Conservation (phyloP, 257 asterid species). For the Nicotiana knightiana region DNA sequence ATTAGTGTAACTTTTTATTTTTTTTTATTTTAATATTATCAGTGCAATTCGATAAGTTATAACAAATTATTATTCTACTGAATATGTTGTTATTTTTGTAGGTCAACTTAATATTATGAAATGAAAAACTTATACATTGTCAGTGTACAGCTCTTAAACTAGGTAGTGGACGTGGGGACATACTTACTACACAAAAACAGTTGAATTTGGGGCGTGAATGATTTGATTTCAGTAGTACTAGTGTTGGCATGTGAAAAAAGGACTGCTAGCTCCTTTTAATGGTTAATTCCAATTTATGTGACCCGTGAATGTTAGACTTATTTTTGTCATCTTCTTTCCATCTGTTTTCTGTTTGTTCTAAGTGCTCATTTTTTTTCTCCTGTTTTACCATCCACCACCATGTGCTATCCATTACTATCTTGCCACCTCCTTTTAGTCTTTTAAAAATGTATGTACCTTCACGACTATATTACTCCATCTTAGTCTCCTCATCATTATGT, state of each 20-base stretch:
- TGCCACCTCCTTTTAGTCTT: neutral
- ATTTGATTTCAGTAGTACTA: slow-evolving; percentile 19
- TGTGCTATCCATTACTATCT: slow-evolving; percentile 28
- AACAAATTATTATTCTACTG: no score
- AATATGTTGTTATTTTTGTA: no score
- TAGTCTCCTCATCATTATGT: neutral
- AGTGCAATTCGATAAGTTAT: neutral
- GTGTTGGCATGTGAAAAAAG: slow-evolving; percentile 40
- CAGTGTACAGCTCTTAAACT: neutral
- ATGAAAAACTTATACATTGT: no score
- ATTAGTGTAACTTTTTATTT: neutral
- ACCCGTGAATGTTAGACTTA: slow-evolving; percentile 62
- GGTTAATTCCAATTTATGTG: slow-evolving; percentile 32
- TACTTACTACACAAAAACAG: slow-evolving; percentile 1
- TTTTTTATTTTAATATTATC: no score
- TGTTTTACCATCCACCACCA: slow-evolving; percentile 19
- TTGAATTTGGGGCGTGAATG: slow-evolving; percentile 21
- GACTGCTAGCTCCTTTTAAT: slow-evolving; percentile 19
- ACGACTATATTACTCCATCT: neutral
- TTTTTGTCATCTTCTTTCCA: slow-evolving; percentile 52
- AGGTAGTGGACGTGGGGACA: slow-evolving; percentile 17
- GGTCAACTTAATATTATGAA: no score
- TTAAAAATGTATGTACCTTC: neutral
- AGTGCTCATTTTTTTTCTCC: slow-evolving; percentile 8
- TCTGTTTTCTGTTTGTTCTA: slow-evolving; percentile 17